Evolutionary conservation across 306 rosid species (phyloP), one percentile per base, ranked within the genome.

Genomic region (Lathyrus aphaca): DNA sequence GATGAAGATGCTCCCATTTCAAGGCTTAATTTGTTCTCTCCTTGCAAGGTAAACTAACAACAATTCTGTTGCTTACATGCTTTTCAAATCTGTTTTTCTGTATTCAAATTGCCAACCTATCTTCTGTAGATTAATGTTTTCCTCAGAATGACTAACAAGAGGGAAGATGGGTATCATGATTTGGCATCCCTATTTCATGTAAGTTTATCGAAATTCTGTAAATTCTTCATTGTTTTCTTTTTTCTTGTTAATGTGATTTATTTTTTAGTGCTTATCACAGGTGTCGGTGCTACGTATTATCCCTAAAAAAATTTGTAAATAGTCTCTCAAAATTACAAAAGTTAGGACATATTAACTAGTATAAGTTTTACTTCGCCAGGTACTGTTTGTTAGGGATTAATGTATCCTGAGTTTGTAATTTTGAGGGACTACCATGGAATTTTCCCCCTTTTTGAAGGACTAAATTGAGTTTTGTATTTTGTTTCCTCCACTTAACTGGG

Each of bases 141-240:
- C 79, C 75, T 94, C 84, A 88, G 97, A 82, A 90, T 94, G 78
- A 94, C 96, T 48, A 77, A 79, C 83, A 94, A 88, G 80, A 88
- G 98, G 83, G 87, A 82, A 78, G 98, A 94, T 82, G 98, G 98
- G 64, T 94, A 80, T 82, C 98, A 94, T 86, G 97, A 90, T 84
- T 88, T 94, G 86, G 98, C 98, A 25, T 94, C 98, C 48, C 85
- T 94, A 32, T 94, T 94, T 77, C 98, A 94, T 73, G 98, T 93
- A 84, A 84, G 96, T 79, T 60, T 5, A 74, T 60, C 30, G 1
- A 54, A 54, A 9, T 55, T 61, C 53, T 27, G 13, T 21, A n/a
- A 23, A 23, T 81, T 71, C 27, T 72, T 84, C 15, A 27, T 14
- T 69, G 45, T 29, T 64, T 43, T 43, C 11, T 49, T 18, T 58